Conservation (phyloP, 2,329 filamentous ascomycete species). For the Elsinoe necatrix region DNA sequence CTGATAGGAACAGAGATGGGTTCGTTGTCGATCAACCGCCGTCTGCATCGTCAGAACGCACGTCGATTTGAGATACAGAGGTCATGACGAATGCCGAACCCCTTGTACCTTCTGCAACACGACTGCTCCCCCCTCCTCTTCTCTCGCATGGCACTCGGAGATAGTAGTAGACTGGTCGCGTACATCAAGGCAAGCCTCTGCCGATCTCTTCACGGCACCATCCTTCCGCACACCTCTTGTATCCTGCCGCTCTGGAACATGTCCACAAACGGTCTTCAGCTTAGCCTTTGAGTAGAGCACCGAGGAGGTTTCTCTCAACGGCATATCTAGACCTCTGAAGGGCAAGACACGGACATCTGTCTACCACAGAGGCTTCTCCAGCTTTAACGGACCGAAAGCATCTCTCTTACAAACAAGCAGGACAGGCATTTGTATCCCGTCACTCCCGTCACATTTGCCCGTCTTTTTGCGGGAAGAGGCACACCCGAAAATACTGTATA, state of each 20-base stretch:
- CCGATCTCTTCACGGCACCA: conserved; percentile 1
- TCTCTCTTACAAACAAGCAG: neutral
- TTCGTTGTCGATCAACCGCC: neutral
- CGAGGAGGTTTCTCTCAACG: neutral
- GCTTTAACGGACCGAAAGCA: too few relatives aligned
- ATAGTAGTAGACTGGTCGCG: neutral
- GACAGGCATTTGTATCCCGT: neutral
- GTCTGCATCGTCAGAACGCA: neutral
- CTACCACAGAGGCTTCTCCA: neutral
- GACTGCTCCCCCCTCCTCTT: neutral
- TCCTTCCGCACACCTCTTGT: neutral
- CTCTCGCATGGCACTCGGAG: neutral
- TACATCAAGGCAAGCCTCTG: neutral
- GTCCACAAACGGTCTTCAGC: neutral
- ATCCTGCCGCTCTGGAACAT: neutral
- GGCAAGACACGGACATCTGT: neutral
- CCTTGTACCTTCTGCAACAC: neutral
- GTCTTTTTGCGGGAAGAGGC: neutral
- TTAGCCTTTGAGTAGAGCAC: neutral
- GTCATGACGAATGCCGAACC: neutral
- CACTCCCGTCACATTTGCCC: neutral
- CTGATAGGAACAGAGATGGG: neutral
- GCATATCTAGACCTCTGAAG: neutral
- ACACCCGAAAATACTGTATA: neutral
- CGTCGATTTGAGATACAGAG: neutral